phyloP scores from a whole-genome alignment of 2,329 filamentous ascomycete species.

The Didymosphaeria variabile region DNA sequence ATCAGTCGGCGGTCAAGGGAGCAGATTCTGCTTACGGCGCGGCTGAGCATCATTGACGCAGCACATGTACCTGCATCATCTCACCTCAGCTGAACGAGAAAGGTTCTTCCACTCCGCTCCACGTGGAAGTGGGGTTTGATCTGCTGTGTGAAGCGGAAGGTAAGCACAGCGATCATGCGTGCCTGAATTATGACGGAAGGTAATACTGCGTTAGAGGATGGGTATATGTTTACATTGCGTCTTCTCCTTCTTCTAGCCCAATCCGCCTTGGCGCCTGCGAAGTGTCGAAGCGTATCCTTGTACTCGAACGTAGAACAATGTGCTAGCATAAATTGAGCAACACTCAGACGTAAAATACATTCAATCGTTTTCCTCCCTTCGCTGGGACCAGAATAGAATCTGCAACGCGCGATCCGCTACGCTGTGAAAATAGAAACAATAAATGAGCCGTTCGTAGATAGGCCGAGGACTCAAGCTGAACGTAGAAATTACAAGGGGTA shows the following conservation, averaged over 20 bases:
- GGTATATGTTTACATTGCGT: constrained; percentile 23
- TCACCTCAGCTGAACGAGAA: constrained; percentile 7
- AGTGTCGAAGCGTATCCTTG: constrained; percentile 22
- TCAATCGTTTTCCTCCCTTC: constrained; percentile 21
- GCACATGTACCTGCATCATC: constrained; percentile 10
- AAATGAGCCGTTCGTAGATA: constrained; percentile 19
- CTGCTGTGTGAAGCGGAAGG: neutral
- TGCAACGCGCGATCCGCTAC: constrained; percentile 7
- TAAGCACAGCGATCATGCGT: neutral
- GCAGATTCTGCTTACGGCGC: neutral
- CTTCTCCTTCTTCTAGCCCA: neutral
- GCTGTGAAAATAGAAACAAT: constrained; percentile 17
- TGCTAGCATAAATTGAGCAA: neutral
- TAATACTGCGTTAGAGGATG: constrained; percentile 11
- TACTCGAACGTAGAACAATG: constrained; percentile 14
- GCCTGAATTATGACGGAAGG: neutral
- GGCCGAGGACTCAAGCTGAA: constrained; percentile 21
- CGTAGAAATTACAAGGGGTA: constrained; percentile 34
- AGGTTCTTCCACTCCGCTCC: constrained; percentile 7
- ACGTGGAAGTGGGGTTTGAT: constrained; percentile 15
- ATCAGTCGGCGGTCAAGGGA: constrained; percentile 6
- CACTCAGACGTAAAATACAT: constrained; percentile 27
- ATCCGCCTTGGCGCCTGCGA: neutral
- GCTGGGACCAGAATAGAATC: constrained; percentile 14
- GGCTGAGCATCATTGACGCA: neutral